Evolutionary conservation across 2,329 filamentous ascomycete species (phyloP).

Genomic region (Pestalotiopsis sp.): DNA sequence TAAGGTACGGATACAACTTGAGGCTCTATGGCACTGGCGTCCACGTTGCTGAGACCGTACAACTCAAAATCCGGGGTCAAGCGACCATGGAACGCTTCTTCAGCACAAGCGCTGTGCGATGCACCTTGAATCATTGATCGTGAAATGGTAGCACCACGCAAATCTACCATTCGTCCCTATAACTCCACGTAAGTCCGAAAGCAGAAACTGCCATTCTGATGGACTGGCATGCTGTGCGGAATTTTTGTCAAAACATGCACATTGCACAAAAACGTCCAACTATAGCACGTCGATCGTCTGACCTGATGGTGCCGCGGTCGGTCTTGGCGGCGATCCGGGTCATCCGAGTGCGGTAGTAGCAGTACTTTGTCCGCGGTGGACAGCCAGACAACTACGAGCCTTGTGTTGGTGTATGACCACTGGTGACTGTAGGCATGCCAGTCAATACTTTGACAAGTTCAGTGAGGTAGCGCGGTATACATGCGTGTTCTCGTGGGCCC

Average conservation of each 20-base stretch:
- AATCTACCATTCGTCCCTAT: not conserved
- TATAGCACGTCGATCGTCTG: not conserved
- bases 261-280: not conserved
- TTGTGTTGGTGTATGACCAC: not conserved
- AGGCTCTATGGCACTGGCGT: not conserved
- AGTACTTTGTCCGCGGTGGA: not conserved
- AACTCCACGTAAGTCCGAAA: not conserved
- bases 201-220: not conserved
- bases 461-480: not conserved
- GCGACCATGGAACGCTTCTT: not conserved
- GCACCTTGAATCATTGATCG: not conserved
- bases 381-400: not conserved
- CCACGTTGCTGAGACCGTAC: not conserved
- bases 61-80: not conserved
- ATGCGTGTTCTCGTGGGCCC: not conserved
- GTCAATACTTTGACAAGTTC: not conserved
- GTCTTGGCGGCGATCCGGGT: conserved; percentile 1
- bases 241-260: not conserved
- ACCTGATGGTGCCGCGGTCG: not conserved
- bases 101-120: not conserved
- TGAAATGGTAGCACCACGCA: not conserved
- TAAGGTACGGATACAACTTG: not conserved
- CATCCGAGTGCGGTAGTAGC: not conserved
- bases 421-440: not conserved
- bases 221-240: not conserved